Percentiles rank a stretch among this genome's conserved stretches.
These are phyloP conservation scores for Monosporascus sp. DNA, from an alignment of 2,329 filamentous ascomycete genomes.

Conservation along the genomic window DNA sequence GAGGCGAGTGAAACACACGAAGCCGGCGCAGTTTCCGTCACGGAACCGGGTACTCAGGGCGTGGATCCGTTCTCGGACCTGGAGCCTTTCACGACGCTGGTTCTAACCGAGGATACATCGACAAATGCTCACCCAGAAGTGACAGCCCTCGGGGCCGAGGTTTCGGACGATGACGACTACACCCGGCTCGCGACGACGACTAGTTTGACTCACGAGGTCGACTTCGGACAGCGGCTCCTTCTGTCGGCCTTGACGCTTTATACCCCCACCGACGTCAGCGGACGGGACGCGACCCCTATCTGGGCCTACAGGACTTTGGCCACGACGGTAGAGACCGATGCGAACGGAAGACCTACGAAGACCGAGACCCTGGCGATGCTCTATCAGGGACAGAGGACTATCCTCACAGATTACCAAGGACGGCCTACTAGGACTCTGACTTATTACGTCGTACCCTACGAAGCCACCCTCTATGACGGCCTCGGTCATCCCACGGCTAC, in stretches of 20 bases:
- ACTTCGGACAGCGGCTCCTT: background rate
- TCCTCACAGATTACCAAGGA: constrained; percentile 15
- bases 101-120: background rate
- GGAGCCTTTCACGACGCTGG: background rate
- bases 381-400: constrained; percentile 7
- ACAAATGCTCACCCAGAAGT: background rate
- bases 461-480: constrained; percentile 8
- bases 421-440: constrained; percentile 13
- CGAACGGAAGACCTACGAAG: constrained; percentile 10
- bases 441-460: constrained; percentile 10
- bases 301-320: constrained; percentile 1
- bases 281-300: constrained; percentile 8
- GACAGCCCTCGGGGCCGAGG: background rate
- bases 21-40: background rate
- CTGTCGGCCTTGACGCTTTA: constrained; percentile 3
- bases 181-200: too few species aligned
- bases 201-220: background rate
- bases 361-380: constrained; percentile 5
- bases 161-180: background rate
- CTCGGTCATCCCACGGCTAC: constrained; percentile 15
- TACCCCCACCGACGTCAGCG: background rate
- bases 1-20: background rate
- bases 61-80: background rate
- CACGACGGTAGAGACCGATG: constrained; percentile 5
- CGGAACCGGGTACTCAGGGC: background rate